Conservation (phyloP, 768 basidiomycete species). For the Rhodotorula sphaerocarpa region DNA sequence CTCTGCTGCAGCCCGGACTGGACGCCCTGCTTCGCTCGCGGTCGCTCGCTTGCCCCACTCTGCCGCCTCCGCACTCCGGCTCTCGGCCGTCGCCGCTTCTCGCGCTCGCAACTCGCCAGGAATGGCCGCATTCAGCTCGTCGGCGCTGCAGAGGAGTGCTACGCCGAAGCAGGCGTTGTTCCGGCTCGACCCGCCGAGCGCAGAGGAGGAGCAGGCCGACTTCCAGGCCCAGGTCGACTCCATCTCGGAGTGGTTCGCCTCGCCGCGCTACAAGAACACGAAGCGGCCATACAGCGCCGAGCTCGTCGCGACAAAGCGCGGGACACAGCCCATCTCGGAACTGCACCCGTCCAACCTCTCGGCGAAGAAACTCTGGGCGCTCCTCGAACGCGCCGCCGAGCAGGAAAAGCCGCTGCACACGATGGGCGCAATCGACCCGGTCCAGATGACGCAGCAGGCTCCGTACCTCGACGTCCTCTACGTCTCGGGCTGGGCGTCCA, state of each 20-base stretch:
- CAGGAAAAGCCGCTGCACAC: constrained; percentile 70
- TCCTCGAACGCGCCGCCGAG: constrained; percentile 57
- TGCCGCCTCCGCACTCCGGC: neutral
- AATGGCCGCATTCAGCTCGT: neutral
- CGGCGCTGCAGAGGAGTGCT: neutral
- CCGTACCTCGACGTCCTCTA: constrained; percentile 76
- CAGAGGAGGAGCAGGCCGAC: constrained; percentile 35
- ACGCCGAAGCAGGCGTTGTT: constrained; percentile 21
- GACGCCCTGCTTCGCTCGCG: neutral
- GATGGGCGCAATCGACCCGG: constrained; percentile 85
- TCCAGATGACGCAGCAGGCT: constrained; percentile 93
- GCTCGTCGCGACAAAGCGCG: constrained; percentile 79
- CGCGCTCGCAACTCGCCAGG: neutral
- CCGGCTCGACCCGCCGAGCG: constrained; percentile 34
- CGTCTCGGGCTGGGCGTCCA: constrained; percentile 80
- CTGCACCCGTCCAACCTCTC: constrained; percentile 63
- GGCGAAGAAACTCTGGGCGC: constrained; percentile 71
- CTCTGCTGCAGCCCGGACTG: neutral
- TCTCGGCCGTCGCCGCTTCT: constrained; percentile 4
- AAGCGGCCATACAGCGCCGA: constrained; percentile 72
- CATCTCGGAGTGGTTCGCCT: constrained; percentile 64
- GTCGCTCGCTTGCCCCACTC: neutral
- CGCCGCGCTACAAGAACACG: constrained; percentile 63
- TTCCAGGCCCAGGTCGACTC: constrained; percentile 43
- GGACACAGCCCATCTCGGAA: constrained; percentile 68